Base-by-base conservation (phyloP, 2,329 filamentous ascomycete genomes). In the Biscogniauxia mediterranea region DNA sequence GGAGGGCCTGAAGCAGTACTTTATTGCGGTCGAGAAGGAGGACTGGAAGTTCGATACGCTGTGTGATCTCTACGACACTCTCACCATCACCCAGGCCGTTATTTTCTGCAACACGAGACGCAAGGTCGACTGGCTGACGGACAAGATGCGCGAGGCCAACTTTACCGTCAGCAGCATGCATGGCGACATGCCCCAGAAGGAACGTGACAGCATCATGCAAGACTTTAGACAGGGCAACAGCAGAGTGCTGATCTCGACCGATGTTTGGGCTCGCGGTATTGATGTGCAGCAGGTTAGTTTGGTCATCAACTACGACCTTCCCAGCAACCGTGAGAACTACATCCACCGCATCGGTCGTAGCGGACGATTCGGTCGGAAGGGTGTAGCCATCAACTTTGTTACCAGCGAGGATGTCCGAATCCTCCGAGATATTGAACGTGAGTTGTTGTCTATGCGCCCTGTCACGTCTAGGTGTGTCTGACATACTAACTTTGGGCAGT, bases 21-120 rank as follows among this genome's bases (percentile, higher is more conserved):
- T 97, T 76, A 98, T 99, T 71, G 95, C 95, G 1, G 95, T 98
- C 20, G 95, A 99, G 79, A 98, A 97, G 82, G 95, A 99, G 78
- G 95, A 98, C 76, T 99, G 95, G 95, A 99, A 99, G 78, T 97
- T 99, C 70, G 95, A 99, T 76, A 99, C 95, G 2, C 88, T 99
- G 4, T 98, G 93, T 78, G 95, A 99, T 80, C 89, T 99, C 61
- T 99, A 99, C 84, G 95, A 99, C 76, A 98, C 95, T 13, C 85
- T 99, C 52, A 99, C 95, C 59, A 98, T 99, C 74, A 98, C 95
- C 17, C 95, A 98, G 80, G 95, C 95, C 53, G 95, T 99, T 76
- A 99, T 99, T 76, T 99, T 99, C 84, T 99, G 95, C 85, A 99
- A 99, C 80, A 99, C 95, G 6, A 89, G 95, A 68, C 88, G 95